A percentile compares a stretch with the other conserved stretches of the same genome.
Conservation (phyloP, 2,329 filamentous ascomycete species). For the Fusarium sp. region DNA sequence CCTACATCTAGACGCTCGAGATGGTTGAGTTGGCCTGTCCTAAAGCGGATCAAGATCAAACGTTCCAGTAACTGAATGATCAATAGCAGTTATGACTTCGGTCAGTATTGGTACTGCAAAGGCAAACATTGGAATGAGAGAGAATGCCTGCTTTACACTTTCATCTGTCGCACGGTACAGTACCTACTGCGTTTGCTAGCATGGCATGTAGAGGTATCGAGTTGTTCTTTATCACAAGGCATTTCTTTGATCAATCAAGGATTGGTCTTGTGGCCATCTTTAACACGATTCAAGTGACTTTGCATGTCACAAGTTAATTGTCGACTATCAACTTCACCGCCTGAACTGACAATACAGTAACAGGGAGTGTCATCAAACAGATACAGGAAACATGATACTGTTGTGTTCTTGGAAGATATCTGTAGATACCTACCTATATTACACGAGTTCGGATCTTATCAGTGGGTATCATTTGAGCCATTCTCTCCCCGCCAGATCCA, state of each 20-base stretch:
- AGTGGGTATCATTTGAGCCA: conserved; percentile 21
- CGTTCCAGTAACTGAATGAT: neutral
- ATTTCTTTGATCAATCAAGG: neutral
- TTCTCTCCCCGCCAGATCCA: conserved; percentile 8
- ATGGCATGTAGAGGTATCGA: neutral
- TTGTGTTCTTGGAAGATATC: neutral
- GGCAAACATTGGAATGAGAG: conserved; percentile 11
- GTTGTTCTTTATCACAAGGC: conserved; percentile 26
- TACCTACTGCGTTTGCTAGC: neutral
- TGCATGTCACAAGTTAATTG: conserved; percentile 31
- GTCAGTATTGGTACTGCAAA: neutral
- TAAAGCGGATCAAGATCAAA: neutral
- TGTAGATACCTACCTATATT: neutral
- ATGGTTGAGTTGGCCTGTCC: neutral
- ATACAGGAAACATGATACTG: neutral
- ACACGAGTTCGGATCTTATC: conserved; percentile 19
- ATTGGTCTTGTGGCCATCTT: conserved; percentile 17
- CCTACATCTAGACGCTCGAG: neutral
- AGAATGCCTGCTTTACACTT: neutral
- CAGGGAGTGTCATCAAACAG: neutral
- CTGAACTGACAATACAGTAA: neutral
- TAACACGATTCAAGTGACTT: conserved; percentile 35
- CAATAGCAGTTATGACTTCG: neutral
- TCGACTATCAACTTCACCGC: conserved; percentile 7
- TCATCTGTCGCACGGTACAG: neutral